phyloP scores from a whole-genome alignment of 106 monocot species.

The Chionographis japonica region DNA sequence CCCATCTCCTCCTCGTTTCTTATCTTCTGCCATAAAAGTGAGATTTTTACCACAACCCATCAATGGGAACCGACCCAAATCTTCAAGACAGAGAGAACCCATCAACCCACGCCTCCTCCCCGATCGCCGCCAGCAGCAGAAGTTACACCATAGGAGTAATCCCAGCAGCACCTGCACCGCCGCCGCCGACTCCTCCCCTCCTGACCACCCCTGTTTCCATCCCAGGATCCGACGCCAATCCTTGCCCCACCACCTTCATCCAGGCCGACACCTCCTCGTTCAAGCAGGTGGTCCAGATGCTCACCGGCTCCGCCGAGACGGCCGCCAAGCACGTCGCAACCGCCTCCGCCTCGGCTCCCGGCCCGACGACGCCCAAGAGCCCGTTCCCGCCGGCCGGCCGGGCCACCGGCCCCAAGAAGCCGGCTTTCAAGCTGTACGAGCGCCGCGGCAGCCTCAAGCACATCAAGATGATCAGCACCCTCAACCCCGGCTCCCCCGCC shows the following conservation, averaged over 20 bases:
- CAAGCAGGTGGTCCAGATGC: slow-evolving; percentile 97
- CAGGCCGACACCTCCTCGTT: slow-evolving; percentile 89
- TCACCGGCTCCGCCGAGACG: slow-evolving; percentile 76
- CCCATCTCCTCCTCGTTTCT: background rate
- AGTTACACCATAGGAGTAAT: background rate
- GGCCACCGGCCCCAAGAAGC: slow-evolving; percentile 54
- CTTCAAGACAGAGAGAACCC: slow-evolving; percentile 6
- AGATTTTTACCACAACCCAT: background rate
- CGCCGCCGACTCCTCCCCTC: slow-evolving; percentile 4
- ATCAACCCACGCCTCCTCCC: slow-evolving; percentile 19
- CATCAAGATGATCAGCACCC: slow-evolving; percentile 64
- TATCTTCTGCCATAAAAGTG: background rate
- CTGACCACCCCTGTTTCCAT: slow-evolving; percentile 16
- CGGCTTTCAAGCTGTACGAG: slow-evolving; percentile 93
- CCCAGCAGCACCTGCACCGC: background rate
- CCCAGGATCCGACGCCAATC: slow-evolving; percentile 27
- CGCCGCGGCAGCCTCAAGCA: slow-evolving; percentile 77
- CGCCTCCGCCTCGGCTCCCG: background rate
- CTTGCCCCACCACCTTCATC: slow-evolving; percentile 86
- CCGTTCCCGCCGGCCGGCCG: slow-evolving; percentile 7
- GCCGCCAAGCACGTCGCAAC: slow-evolving; percentile 21
- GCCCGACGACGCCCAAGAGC: slow-evolving; percentile 5
- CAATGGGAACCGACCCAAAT: slow-evolving; percentile 17
- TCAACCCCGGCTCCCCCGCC: slow-evolving; percentile 17
- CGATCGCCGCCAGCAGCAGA: slow-evolving; percentile 22